Base-by-base conservation (phyloP, 176 grass and related monocot species). In the Pontederia paniculata region DNA sequence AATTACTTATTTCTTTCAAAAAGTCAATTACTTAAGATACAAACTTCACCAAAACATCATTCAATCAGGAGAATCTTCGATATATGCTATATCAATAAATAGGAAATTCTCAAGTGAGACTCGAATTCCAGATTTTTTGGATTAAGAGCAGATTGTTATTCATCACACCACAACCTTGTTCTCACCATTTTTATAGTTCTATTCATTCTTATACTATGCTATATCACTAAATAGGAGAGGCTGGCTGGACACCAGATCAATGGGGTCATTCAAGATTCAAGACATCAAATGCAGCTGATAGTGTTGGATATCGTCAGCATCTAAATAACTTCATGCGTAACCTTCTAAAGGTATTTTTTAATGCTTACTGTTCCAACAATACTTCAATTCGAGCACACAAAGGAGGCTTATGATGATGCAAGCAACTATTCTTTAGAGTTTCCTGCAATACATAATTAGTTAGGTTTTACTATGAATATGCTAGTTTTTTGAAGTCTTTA, bases 241-340 rank as follows among this genome's bases (percentile, higher is more conserved):
- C 94, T 72, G 94, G 94, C 21, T 98, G 94, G 94, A 91, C 94
- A 22, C 74, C 80, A 57, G 94, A 98, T 50, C 94, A 91, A 12
- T 91, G 83, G 94, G 94, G 94, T 13, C 83, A 91, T 77, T 98
- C 94, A 69, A 98, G 72, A 88, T 84, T 82, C 53, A 77, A 85
- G 50, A 69, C 83, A 70, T 44, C 80, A 31, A 91, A 88, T 74
- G 63, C 77, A 42, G 55, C 77, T 0, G 94, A 98, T 73, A 77
- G 78, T 61, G 74, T 68, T 69, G 79, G 74, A 42, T 84, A 88
- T 55, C 79, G 87, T 37, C 87, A 98, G 21, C 86, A 88, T 23
- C 69, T 98, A 66, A 85, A 66, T 72, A 41, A 5, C 57, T 63
- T 98, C 54, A 98, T 93, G 94, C 80, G 83, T 17, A 5, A 23